Conservation (phyloP, 129 eudicot genomes). For the Calendula officinalis region DNA sequence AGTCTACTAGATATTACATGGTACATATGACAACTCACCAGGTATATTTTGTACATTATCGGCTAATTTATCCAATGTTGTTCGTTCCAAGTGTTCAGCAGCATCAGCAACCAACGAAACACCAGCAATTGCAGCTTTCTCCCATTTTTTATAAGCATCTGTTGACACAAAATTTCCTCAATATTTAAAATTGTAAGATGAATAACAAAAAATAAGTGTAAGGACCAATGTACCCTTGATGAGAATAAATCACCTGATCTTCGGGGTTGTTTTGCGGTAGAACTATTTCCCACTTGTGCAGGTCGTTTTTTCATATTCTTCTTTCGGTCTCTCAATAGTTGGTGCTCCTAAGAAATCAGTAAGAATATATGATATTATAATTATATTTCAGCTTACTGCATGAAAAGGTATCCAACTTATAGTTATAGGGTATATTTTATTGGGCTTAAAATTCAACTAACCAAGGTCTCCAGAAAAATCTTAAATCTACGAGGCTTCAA, state of each 20-base stretch:
- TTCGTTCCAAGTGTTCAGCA: constrained; percentile 76
- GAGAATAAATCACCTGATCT: constrained; percentile 5
- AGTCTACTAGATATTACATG: background rate
- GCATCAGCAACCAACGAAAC: constrained; percentile 89
- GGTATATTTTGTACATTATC: constrained; percentile 31
- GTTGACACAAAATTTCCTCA: constrained; percentile 40
- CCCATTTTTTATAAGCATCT: constrained; percentile 79
- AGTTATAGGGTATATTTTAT: too few species aligned
- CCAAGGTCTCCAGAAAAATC: constrained; percentile 73
- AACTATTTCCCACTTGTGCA: constrained; percentile 45
- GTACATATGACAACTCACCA: constrained; percentile 20
- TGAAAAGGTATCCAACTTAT: too few species aligned
- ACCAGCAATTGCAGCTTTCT: constrained; percentile 95
- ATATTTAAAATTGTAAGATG: background rate
- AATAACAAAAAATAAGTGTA: background rate
- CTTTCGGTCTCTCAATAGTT: constrained; percentile 65
- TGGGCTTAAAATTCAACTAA: constrained; percentile 30
- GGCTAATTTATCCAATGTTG: constrained; percentile 38
- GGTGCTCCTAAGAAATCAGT: constrained; percentile 45
- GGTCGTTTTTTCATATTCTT: constrained; percentile 49
- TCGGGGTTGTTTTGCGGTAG: constrained; percentile 28
- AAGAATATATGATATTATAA: too few species aligned
- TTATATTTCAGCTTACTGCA: too few species aligned
- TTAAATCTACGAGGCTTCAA: constrained; percentile 84
- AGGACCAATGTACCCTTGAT: background rate